These are phyloP conservation scores for Cenchrus americanus DNA, from an alignment of 176 grass and related monocot species.

Conservation along the genomic window DNA sequence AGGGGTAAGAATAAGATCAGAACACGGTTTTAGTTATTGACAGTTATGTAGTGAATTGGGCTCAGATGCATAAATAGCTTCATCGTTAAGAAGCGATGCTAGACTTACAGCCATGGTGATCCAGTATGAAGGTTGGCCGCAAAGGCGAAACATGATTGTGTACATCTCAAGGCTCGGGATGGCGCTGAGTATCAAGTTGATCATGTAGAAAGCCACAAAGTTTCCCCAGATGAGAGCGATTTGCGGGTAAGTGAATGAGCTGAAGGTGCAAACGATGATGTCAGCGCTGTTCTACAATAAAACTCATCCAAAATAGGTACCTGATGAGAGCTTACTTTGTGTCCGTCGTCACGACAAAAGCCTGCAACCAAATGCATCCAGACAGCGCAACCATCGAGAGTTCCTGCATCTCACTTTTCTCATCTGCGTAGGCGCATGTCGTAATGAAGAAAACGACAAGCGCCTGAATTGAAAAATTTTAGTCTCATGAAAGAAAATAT, in stretches of 20 bases:
- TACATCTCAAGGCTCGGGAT: conserved; percentile 69
- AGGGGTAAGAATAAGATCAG: background rate
- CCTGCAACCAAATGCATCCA: conserved; percentile 94
- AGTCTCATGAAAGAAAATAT: conserved; percentile 15
- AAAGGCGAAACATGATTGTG: conserved; percentile 78
- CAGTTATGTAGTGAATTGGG: background rate
- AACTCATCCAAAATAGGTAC: background rate
- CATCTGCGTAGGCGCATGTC: conserved; percentile 62
- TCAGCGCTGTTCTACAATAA: background rate
- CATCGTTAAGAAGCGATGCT: background rate
- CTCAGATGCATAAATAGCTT: background rate
- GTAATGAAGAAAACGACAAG: conserved; percentile 73
- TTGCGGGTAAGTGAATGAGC: conserved; percentile 76
- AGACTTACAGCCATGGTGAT: conserved; percentile 84
- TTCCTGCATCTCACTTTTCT: conserved; percentile 88
- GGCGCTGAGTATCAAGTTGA: conserved; percentile 72
- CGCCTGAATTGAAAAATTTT: conserved; percentile 55
- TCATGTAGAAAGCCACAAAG: conserved; percentile 76
- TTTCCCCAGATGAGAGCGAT: conserved; percentile 87
- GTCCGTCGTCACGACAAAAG: conserved; percentile 85
- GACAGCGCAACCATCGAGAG: conserved; percentile 90
- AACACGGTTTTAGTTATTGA: background rate
- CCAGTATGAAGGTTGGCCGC: conserved; percentile 79
- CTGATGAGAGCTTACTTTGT: conserved; percentile 61
- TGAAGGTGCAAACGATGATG: conserved; percentile 44